Percentiles rank a stretch among this genome's conserved stretches.
These are phyloP conservation scores for Geotrichum fermentans DNA, from an alignment of 1,139 yeast species.

Conservation along the genomic window DNA sequence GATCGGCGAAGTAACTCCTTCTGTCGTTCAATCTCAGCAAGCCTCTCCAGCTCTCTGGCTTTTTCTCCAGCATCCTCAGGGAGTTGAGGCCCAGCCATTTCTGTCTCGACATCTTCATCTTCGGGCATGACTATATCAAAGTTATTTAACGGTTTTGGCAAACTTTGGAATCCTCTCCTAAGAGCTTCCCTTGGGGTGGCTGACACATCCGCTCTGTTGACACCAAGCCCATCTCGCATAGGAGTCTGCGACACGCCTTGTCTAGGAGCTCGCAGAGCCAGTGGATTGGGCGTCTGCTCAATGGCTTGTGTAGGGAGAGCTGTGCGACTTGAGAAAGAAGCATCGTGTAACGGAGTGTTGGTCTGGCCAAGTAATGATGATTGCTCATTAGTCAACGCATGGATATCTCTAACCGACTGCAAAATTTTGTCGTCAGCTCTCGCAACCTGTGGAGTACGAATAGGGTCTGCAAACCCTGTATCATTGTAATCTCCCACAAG, in stretches of 20 bases:
- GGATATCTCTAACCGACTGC: conserved; percentile 32
- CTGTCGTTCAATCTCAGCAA: conserved; percentile 29
- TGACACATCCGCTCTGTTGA: conserved; percentile 22
- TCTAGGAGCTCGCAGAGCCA: conserved; percentile 19
- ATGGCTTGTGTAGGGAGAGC: conserved; percentile 8
- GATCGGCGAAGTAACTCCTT: conserved; percentile 42
- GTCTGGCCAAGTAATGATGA: conserved; percentile 34
- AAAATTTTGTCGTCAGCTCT: conserved; percentile 28
- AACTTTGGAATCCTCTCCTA: conserved; percentile 37
- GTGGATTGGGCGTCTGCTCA: conserved; percentile 25
- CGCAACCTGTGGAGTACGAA: conserved; percentile 22
- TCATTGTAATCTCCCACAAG: conserved; percentile 23
- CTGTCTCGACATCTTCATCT: conserved; percentile 29
- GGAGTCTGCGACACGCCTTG: conserved; percentile 20
- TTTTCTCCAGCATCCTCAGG: conserved; percentile 40
- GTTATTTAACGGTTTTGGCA: conserved; percentile 57
- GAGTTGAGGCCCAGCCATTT: not conserved
- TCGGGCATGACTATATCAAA: conserved; percentile 48
- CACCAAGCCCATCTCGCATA: conserved; percentile 28
- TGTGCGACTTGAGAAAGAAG: conserved; percentile 20
- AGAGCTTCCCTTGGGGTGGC: conserved; percentile 27
- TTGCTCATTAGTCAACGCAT: conserved; percentile 29
- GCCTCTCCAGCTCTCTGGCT: conserved; percentile 30
- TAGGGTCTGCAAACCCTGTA: conserved; percentile 7
- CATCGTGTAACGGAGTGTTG: conserved; percentile 27